Conservation (phyloP, 345 rosid species). For the Eucalyptus tenuipes region DNA sequence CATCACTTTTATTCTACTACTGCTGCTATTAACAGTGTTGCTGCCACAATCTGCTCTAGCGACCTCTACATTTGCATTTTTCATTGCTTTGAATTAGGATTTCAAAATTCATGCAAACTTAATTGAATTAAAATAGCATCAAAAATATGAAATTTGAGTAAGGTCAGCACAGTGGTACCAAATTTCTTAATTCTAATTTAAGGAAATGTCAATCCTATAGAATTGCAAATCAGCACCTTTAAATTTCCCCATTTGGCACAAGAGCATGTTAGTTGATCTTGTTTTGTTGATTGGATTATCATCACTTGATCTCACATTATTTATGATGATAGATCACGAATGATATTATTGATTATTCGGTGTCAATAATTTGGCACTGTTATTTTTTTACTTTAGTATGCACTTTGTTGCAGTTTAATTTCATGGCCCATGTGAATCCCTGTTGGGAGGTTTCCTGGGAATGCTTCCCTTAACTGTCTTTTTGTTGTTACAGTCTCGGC, state of each 20-base stretch:
- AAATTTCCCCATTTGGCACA: neutral
- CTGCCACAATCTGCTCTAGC: neutral
- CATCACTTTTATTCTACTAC: neutral
- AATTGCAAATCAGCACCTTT: neutral
- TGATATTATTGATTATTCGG: neutral
- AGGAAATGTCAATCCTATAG: neutral
- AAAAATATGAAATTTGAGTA: neutral
- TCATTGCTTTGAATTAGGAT: neutral
- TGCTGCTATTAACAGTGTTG: neutral
- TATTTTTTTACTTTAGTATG: neutral
- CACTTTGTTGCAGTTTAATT: neutral
- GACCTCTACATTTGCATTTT: neutral
- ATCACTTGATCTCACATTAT: neutral
- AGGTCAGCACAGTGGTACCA: neutral
- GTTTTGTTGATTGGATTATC: neutral
- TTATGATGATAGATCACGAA: neutral
- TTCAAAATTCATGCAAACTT: neutral
- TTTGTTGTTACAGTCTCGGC: slow-evolving; percentile 55
- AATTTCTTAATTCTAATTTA: neutral
- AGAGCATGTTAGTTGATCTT: neutral
- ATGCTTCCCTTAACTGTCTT: neutral
- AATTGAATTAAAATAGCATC: neutral
- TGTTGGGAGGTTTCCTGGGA: neutral
- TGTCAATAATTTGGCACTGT: neutral
- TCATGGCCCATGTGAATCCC: neutral